Evolutionary conservation across 176 grass and related monocot genomes (phyloP).

Genomic region (sorghum (Sorghum bicolor)): Sorghum_bicolor_NCBIv3 NC_012872.2:6003001-6003500

Average conservation of each 20-base stretch:
- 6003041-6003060: background rate
- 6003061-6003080: background rate
- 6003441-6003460: background rate
- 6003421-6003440: background rate
- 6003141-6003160: background rate
- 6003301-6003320: constrained; percentile 51
- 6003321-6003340: constrained; percentile 23
- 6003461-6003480: background rate
- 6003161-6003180: constrained; percentile 23
- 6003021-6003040: background rate
- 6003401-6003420: constrained; percentile 1
- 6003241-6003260: too few relatives aligned
- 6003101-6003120: background rate
- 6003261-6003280: background rate
- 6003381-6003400: background rate
- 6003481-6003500: background rate
- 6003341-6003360: background rate
- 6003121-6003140: background rate
- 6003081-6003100: background rate
- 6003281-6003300: background rate
- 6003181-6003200: constrained; percentile 22
- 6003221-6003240: background rate
- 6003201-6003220: constrained; percentile 48
- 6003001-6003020: background rate
- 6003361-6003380: background rate